These are phyloP conservation scores for Malassezia japonica DNA, from an alignment of 1,284 basidiomycete species.

Conservation along the genomic window DNA sequence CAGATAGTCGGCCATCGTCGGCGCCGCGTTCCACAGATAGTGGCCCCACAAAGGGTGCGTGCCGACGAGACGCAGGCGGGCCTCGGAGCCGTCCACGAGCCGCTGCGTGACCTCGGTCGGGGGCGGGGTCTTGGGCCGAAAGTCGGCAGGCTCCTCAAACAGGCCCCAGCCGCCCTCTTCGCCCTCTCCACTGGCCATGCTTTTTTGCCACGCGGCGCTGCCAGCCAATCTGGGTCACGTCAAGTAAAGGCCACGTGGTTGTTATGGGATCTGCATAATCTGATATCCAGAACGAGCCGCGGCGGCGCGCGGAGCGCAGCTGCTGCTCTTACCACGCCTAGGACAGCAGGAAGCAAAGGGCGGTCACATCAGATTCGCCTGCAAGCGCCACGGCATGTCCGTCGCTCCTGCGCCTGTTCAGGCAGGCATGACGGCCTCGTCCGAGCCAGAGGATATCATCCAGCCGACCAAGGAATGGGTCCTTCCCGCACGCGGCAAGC, in stretches of 20 bases:
- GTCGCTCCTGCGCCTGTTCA: background rate
- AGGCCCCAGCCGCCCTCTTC: constrained; percentile 23
- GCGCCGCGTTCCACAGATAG: constrained; percentile 60
- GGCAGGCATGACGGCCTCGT: background rate
- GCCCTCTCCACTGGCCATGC: background rate
- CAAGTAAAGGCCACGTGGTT: background rate
- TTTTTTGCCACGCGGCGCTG: no score
- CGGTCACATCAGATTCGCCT: no score
- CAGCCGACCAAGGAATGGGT: constrained; percentile 45
- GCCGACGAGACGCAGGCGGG: constrained; percentile 65
- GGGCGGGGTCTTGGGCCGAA: constrained; percentile 42
- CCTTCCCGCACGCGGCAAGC: constrained; percentile 42
- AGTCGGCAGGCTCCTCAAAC: constrained; percentile 42
- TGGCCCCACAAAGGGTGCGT: constrained; percentile 85
- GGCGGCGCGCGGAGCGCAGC: no score
- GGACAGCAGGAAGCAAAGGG: no score
- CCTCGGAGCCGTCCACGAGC: constrained; percentile 20
- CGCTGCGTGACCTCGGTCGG: constrained; percentile 28
- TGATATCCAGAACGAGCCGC: background rate
- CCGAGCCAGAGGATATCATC: constrained; percentile 14
- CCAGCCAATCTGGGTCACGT: no score
- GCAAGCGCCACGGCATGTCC: no score
- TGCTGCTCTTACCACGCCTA: no score
- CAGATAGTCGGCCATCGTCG: constrained; percentile 47
- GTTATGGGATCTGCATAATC: background rate